Evolutionary conservation across 2,329 filamentous ascomycete genomes (phyloP).

Genomic region (Fusarium miscanthi): DNA sequence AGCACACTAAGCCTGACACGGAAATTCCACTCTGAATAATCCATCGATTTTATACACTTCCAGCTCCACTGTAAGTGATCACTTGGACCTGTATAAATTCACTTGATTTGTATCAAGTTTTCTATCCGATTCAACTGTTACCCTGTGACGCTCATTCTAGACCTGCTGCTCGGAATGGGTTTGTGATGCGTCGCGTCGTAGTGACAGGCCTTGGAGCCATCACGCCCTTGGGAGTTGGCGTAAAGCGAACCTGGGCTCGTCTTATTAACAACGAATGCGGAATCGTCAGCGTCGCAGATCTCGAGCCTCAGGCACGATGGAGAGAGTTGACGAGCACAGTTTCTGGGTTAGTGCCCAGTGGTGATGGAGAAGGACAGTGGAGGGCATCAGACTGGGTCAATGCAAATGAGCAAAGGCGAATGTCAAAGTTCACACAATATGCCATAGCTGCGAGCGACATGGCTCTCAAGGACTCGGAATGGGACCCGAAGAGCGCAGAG

Average conservation of each 20-base stretch:
- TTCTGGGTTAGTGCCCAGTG: constrained; percentile 80
- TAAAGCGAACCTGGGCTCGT: constrained; percentile 81
- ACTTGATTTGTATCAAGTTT: neutral
- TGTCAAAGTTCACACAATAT: constrained; percentile 93
- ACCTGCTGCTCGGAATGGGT: constrained; percentile 52
- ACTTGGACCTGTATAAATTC: neutral
- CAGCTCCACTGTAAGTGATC: neutral
- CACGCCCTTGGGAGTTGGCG: constrained; percentile 84
- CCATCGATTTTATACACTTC: constrained; percentile 8
- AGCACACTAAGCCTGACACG: constrained; percentile 40
- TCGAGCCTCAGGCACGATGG: constrained; percentile 69
- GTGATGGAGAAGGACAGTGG: constrained; percentile 59
- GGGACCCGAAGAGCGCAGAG: constrained; percentile 70
- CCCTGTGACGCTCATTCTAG: neutral
- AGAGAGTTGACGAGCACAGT: constrained; percentile 82
- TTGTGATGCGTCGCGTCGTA: constrained; percentile 76
- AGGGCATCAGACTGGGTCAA: constrained; percentile 64
- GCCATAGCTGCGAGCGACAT: constrained; percentile 88
- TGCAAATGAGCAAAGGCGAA: constrained; percentile 72
- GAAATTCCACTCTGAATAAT: constrained; percentile 12
- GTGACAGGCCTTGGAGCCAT: constrained; percentile 86
- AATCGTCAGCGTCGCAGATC: constrained; percentile 76
- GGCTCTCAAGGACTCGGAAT: constrained; percentile 84
- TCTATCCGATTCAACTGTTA: neutral
- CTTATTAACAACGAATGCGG: constrained; percentile 84